phyloP scores from a whole-genome alignment of 2,329 filamentous ascomycete genomes.

The Trichoderma arundinaceum region DNA sequence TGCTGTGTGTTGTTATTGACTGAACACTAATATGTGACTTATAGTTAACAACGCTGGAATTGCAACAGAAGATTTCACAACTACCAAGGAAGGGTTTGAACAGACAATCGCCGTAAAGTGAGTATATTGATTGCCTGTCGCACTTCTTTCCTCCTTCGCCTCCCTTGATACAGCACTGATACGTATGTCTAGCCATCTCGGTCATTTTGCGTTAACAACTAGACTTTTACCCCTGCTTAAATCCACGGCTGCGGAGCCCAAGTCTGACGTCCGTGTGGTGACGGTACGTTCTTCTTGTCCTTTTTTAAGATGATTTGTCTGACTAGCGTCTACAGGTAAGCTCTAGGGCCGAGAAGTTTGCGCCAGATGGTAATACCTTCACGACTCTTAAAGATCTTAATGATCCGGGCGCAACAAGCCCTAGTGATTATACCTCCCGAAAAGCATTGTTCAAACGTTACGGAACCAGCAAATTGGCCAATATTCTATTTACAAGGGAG shows the following conservation, averaged over 20 bases:
- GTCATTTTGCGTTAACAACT: background rate
- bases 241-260: background rate
- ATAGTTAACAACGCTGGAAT: conserved; percentile 16
- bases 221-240: conserved; percentile 4
- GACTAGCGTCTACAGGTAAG: background rate
- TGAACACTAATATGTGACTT: background rate
- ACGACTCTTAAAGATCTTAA: background rate
- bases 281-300: background rate
- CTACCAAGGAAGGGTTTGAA: conserved; percentile 4
- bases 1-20: background rate
- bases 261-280: conserved; percentile 6
- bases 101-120: conserved; percentile 3
- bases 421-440: background rate
- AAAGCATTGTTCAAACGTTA: conserved; percentile 2
- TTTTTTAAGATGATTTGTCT: background rate
- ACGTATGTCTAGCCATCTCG: background rate
- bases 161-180: too few species aligned
- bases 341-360: conserved; percentile 10
- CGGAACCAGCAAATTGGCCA: conserved; percentile 12
- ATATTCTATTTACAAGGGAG: conserved; percentile 7
- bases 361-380: background rate
- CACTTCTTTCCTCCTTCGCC: background rate
- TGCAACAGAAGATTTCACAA: background rate
- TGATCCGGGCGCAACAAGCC: conserved; percentile 1
- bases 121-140: background rate